phyloP scores from a whole-genome alignment of 352 stramenopile genomes.

The Lagenidium giganteum region DNA sequence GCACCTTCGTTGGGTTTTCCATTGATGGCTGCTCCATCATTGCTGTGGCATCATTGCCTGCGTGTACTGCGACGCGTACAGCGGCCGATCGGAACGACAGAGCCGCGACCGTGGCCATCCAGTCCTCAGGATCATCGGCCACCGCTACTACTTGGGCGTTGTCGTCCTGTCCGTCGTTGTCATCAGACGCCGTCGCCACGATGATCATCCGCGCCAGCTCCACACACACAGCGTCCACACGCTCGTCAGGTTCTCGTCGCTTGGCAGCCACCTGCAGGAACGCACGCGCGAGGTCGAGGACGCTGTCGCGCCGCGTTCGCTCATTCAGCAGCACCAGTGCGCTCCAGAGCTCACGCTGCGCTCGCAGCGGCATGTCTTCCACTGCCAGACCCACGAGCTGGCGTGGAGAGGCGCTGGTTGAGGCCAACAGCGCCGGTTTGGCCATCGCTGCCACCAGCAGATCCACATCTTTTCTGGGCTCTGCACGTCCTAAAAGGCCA shows the following conservation, averaged over 20 bases:
- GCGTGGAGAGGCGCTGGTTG: neutral
- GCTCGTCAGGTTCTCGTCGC: neutral
- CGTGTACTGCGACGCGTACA: too few species aligned
- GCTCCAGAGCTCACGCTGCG: slow-evolving; percentile 61
- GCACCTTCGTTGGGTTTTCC: too few species aligned
- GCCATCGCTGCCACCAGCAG: slow-evolving; percentile 29
- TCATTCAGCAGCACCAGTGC: slow-evolving; percentile 34
- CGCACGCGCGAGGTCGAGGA: too few species aligned
- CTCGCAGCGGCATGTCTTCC: slow-evolving; percentile 26
- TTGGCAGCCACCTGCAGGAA: neutral
- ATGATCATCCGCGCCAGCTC: slow-evolving; percentile 4
- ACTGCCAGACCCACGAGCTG: slow-evolving; percentile 26
- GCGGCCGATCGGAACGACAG: too few species aligned
- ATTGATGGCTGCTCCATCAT: too few species aligned
- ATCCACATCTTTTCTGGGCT: slow-evolving; percentile 25
- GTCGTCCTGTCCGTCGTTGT: too few species aligned
- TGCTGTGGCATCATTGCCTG: too few species aligned
- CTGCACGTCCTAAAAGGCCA: too few species aligned
- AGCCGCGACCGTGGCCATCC: too few species aligned
- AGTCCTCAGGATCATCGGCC: too few species aligned
- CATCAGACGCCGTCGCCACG: too few species aligned
- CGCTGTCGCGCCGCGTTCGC: too few species aligned
- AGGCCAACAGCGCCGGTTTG: slow-evolving; percentile 11
- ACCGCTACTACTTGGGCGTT: neutral
- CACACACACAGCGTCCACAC: slow-evolving; percentile 7